Conservation (phyloP, 2,329 filamentous ascomycete genomes). For the Xylariaceae sp. region DNA sequence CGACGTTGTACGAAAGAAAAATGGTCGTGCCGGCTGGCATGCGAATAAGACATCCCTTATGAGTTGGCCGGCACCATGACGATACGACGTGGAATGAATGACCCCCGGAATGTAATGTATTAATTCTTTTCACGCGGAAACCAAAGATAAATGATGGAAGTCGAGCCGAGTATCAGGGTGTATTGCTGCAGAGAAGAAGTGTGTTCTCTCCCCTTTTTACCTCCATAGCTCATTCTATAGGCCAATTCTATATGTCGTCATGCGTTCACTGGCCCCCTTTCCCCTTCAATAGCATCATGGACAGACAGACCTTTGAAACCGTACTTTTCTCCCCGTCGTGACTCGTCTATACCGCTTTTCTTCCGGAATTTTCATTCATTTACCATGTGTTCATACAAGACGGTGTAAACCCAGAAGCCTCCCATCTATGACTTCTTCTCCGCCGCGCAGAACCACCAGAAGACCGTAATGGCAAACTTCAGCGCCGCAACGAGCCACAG, state of each 20-base stretch:
- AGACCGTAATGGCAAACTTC: conserved; percentile 38
- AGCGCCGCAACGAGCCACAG: conserved; percentile 43
- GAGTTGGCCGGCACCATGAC: not conserved
- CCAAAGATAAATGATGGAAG: not conserved
- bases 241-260: not conserved
- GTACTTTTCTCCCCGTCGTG: too few species aligned
- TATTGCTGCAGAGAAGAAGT: not conserved
- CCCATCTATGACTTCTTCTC: conserved; percentile 15
- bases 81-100: not conserved
- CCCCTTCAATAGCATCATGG: not conserved
- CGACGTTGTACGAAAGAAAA: conserved; percentile 3
- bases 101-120: not conserved
- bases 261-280: not conserved
- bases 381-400: not conserved
- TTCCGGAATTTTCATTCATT: too few species aligned
- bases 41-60: not conserved
- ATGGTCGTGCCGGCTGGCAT: not conserved
- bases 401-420: not conserved
- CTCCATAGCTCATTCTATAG: conserved; percentile 2
- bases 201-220: too few species aligned
- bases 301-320: not conserved
- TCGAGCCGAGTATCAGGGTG: not conserved
- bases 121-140: not conserved
- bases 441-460: conserved; percentile 26
- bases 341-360: too few species aligned